phyloP scores from a whole-genome alignment of 495 filamentous ascomycete genomes.

The Penicillium crystallinum region DNA sequence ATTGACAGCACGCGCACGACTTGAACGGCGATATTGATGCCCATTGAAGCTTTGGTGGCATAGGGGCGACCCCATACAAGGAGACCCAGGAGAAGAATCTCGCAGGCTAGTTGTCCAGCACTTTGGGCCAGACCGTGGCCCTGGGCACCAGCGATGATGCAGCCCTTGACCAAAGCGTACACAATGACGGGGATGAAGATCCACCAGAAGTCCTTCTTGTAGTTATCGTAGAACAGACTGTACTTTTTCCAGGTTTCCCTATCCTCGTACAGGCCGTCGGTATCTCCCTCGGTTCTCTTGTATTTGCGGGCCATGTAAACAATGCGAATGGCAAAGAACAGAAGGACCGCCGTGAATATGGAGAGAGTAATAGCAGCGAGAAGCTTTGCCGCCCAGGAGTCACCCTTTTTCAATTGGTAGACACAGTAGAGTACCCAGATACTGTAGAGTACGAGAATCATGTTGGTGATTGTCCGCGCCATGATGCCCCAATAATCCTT shows the following conservation, averaged over 20 bases:
- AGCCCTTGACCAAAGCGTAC: slow-evolving; percentile 90
- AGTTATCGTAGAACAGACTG: slow-evolving; percentile 94
- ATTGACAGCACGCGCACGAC: slow-evolving; percentile 91
- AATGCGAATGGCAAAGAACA: slow-evolving; percentile 78
- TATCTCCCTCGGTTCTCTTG: slow-evolving; percentile 70
- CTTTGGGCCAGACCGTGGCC: slow-evolving; percentile 82
- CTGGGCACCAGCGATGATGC: slow-evolving; percentile 78
- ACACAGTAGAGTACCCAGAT: slow-evolving; percentile 95
- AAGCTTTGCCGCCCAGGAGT: slow-evolving; percentile 90
- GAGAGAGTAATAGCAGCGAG: slow-evolving; percentile 78
- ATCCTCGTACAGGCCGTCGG: slow-evolving; percentile 71
- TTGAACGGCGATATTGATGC: slow-evolving; percentile 92
- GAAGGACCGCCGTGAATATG: slow-evolving; percentile 72
- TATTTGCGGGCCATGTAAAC: slow-evolving; percentile 67
- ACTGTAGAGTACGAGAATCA: slow-evolving; percentile 91
- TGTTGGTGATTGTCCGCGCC: slow-evolving; percentile 78
- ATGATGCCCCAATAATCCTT: slow-evolving; percentile 94
- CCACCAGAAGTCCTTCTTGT: slow-evolving; percentile 94
- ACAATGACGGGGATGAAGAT: slow-evolving; percentile 85
- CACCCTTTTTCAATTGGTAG: slow-evolving; percentile 88
- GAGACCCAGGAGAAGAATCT: slow-evolving; percentile 63
- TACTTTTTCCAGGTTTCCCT: slow-evolving; percentile 93
- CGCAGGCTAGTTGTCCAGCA: slow-evolving; percentile 72
- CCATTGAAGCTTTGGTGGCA: slow-evolving; percentile 75
- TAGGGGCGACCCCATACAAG: slow-evolving; percentile 84